A percentile compares a stretch with the other conserved stretches of the same genome.
Conservation (phyloP, 73 alveolate species). For the Symbiodinium natans region DNA sequence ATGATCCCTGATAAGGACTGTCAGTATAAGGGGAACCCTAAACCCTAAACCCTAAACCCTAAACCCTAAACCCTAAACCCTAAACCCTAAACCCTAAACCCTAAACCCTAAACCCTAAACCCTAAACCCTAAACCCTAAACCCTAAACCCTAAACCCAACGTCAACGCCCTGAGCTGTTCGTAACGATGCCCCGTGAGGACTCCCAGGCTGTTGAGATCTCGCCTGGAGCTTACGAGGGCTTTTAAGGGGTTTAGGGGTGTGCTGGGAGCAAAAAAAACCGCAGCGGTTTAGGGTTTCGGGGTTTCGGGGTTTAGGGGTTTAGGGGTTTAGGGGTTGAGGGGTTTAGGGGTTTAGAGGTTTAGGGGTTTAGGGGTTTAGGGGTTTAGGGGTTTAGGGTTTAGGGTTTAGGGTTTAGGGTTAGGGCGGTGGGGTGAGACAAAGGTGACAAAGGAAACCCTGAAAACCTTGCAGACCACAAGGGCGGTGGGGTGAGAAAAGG, state of each 20-base stretch:
- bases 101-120: not conserved
- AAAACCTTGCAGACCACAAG: no score
- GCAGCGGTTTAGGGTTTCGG: not conserved
- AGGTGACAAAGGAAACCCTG: no score
- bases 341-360: not conserved
- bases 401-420: not conserved
- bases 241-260: not conserved
- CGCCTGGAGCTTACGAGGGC: not conserved
- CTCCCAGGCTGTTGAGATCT: slow-evolving; percentile 51
- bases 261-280: no score
- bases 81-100: not conserved
- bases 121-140: not conserved
- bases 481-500: no score
- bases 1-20: no score
- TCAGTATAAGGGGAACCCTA: no score
- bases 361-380: not conserved
- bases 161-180: no score
- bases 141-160: no score
- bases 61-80: not conserved
- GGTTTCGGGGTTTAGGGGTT: not conserved
- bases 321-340: not conserved
- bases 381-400: not conserved
- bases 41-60: not conserved
- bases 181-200: no score
- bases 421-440: not conserved